Evolutionary conservation across 1,284 basidiomycete genomes (phyloP).

Genomic region (Volvariella volvacea): DNA sequence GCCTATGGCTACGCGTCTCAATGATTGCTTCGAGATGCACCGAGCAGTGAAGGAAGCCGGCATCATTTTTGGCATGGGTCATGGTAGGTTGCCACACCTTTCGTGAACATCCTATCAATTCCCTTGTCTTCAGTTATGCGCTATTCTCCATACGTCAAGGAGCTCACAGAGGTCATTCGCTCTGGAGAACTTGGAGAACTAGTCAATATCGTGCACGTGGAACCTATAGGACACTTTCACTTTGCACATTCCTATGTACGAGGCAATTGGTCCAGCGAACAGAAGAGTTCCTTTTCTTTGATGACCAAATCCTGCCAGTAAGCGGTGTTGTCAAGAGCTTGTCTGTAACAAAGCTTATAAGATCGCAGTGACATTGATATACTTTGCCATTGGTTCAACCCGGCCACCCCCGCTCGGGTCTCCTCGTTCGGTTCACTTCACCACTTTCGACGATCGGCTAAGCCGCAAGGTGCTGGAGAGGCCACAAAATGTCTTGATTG

Average conservation of each 20-base stretch:
- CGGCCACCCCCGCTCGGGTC: constrained; percentile 55
- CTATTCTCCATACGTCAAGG: constrained; percentile 77
- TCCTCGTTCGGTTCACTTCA: constrained; percentile 80
- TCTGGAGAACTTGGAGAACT: constrained; percentile 70
- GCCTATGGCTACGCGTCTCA: constrained; percentile 74
- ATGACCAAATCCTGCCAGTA: constrained; percentile 90
- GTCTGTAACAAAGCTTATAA: neutral
- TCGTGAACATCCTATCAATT: neutral
- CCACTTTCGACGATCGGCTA: constrained; percentile 70
- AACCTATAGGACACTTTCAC: constrained; percentile 75
- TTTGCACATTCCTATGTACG: constrained; percentile 84
- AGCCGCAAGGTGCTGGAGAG: constrained; percentile 60
- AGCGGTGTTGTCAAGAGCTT: constrained; percentile 13
- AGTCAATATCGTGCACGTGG: constrained; percentile 72
- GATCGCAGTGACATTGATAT: constrained; percentile 72
- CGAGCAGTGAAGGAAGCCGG: constrained; percentile 58
- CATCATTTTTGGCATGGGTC: constrained; percentile 79
- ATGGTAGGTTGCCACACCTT: constrained; percentile 43
- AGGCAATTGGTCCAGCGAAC: constrained; percentile 73
- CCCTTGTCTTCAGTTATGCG: constrained; percentile 53
- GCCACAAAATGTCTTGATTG: constrained; percentile 73
- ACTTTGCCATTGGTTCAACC: constrained; percentile 70
- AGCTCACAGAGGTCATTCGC: constrained; percentile 62
- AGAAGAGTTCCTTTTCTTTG: constrained; percentile 68
- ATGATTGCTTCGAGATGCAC: constrained; percentile 73